Base-by-base conservation (phyloP, 257 asterid genomes). In the Thymus mandschuricus region DNA sequence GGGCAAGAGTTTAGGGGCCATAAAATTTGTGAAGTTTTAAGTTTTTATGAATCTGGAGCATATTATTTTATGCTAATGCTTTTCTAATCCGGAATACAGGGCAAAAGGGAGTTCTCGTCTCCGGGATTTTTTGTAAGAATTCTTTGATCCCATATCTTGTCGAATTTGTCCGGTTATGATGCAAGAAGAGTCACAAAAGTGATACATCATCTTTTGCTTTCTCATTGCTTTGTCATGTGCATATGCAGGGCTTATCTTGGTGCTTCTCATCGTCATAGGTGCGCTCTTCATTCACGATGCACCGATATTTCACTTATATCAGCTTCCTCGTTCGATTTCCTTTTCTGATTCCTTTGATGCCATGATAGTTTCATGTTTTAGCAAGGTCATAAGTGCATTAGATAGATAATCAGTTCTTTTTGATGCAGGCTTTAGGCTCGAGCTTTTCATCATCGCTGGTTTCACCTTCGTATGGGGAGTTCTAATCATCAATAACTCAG, bases 41-140 rank as follows among this genome's bases (percentile, higher is more conserved):
- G 0, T 48, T 48, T 1, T 1, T n/a, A 12, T 48, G 5, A 12
- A 48, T 48, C 11, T 48, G 54, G 54, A 48, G n/a, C 27, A 48
- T 48, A 21, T 38, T 41, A 15, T n/a, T 61, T 61, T 61, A 61
- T 61, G 50, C 66, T 61, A 61, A 61, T 15, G 66, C 34, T 61
- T 3, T 60, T 61, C 13, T 59, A 5, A 4, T 59, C 64, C 1
- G 10, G 5, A 59, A 11, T 59, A 46, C 46, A 59, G 64, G 0
- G 46, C 46, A 33, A 59, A 13, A 10, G 46, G 34, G 28, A 12
- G 29, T 38, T 59, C 64, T 59, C 46, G 11, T 33, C 8, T 12
- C 30, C 2, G 64, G 46, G 34, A 0, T 59, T 34, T 58, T 59
- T 13, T 59, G 64, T 59, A 59, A 59, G 64, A 12, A 33, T 59